Base-by-base conservation (phyloP, 768 basidiomycete genomes). In the Paxillus rubicundulus region DNA sequence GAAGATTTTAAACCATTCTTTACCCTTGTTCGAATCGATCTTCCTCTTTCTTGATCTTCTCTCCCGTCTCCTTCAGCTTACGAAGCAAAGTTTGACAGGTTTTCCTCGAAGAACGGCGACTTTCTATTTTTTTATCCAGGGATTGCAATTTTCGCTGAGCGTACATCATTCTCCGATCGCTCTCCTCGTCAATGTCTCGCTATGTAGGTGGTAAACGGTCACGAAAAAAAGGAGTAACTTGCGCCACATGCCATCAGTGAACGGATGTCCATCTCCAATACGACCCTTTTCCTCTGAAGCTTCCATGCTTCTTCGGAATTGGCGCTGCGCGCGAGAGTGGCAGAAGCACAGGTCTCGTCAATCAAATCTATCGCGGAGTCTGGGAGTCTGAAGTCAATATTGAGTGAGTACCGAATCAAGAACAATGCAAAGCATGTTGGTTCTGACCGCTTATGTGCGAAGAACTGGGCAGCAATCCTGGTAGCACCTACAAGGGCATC, bases 401-500 rank as follows among this genome's bases (percentile, higher is more conserved):
- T 4, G 30, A 42, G 21, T 9, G 17, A 20, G 17, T 13, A 33
- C 17, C 45, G 36, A n/a, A 9, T 9, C 12, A 14, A 16, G 7
- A 10, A 34, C 1, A 34, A 33, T 16, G 5, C 27, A 27, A 5
- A 40, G 21, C 30, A 9, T 32, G 30, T 32, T 18, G 21, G 17
- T 18, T 32, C n/a, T 41, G 24, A 50, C 52, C 52, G 47, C 21
- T 53, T 53, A 40, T 53, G 52, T n/a, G 52, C 16, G 32, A 53
- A 53, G 46, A 33, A 53, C 45, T 41, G 52, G 5, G 36, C 34
- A 38, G 52, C 45, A 32, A 53, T 46, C 1, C 13, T 32, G 13
- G 45, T 46, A 6, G 52, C 52, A 14, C 28, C 45, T 46, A 40
- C 46, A 18, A 53, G 17, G 38, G 45, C 52, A 10, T 40, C 28